phyloP scores from a whole-genome alignment of 352 stramenopile species.

The Aphanomyces cochlioides region DNA sequence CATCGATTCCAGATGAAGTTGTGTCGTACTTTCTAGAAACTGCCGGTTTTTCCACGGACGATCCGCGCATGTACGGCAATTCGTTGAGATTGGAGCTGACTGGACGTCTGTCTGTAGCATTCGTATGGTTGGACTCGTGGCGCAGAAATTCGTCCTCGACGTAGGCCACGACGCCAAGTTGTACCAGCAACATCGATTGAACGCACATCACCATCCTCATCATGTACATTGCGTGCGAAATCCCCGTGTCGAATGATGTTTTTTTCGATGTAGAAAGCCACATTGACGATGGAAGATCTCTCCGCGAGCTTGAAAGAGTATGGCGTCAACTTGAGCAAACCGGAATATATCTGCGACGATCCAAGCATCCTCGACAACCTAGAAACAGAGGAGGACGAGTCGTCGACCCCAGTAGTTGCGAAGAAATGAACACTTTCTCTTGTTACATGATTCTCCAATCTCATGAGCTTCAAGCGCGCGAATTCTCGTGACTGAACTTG shows the following conservation, averaged over 20 bases:
- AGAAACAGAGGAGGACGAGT: background rate
- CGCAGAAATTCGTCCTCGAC: conserved; percentile 79
- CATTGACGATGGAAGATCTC: conserved; percentile 76
- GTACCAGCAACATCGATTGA: conserved; percentile 46
- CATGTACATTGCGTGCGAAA: background rate
- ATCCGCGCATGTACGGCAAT: conserved; percentile 58
- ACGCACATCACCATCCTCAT: background rate
- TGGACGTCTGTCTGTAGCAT: conserved; percentile 36
- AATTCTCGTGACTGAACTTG: too few species aligned
- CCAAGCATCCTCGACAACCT: conserved; percentile 32
- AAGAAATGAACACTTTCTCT: too few species aligned
- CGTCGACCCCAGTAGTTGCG: too few species aligned
- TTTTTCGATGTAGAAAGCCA: conserved; percentile 26
- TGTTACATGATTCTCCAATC: too few species aligned
- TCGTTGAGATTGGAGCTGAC: background rate
- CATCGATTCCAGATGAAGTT: conserved; percentile 67
- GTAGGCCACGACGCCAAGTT: conserved; percentile 76
- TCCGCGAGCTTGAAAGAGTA: conserved; percentile 72
- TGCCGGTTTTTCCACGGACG: conserved; percentile 56
- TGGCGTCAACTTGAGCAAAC: conserved; percentile 73
- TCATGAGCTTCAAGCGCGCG: too few species aligned
- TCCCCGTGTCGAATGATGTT: too few species aligned
- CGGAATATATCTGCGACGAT: conserved; percentile 72
- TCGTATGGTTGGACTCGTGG: conserved; percentile 58
- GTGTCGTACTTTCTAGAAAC: conserved; percentile 76